These are phyloP conservation scores for Pseudogymnoascus sp. DNA, from an alignment of 2,329 filamentous ascomycete species.

Conservation along the genomic window DNA sequence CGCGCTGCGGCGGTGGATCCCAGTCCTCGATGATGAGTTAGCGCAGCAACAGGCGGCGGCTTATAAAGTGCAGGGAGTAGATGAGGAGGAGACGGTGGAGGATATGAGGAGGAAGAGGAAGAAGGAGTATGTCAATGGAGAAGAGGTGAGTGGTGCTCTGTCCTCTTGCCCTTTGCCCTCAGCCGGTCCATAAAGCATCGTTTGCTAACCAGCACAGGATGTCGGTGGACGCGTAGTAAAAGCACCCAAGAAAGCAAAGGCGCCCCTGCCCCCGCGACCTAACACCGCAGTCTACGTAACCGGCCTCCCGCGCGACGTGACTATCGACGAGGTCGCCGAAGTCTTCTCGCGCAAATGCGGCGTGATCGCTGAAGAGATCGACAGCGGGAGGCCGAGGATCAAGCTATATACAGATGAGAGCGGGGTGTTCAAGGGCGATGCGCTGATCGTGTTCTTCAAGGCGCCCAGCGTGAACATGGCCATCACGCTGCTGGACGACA, in stretches of 20 bases:
- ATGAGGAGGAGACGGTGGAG: constrained; percentile 46
- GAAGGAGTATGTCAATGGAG: constrained; percentile 39
- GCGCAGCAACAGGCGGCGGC: constrained; percentile 54
- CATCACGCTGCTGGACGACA: constrained; percentile 73
- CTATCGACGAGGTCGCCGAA: constrained; percentile 71
- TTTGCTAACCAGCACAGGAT: constrained; percentile 17
- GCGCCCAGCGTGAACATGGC: constrained; percentile 86
- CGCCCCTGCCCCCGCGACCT: constrained; percentile 38
- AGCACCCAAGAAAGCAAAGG: constrained; percentile 28
- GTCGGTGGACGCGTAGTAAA: constrained; percentile 27
- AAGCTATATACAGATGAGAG: constrained; percentile 82
- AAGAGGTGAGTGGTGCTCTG: constrained; percentile 38
- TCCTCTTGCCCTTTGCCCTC: background rate
- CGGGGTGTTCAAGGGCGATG: constrained; percentile 88
- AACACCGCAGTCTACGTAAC: constrained; percentile 94
- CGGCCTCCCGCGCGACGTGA: constrained; percentile 73
- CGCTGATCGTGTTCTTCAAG: constrained; percentile 88
- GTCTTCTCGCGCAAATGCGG: constrained; percentile 79
- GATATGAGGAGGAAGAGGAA: constrained; percentile 45
- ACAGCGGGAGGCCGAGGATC: constrained; percentile 78
- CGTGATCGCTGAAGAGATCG: constrained; percentile 90
- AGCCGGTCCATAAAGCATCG: background rate
- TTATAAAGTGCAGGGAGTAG: constrained; percentile 53
- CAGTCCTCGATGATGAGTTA: constrained; percentile 55
- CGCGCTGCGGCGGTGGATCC: constrained; percentile 66